Base-by-base conservation (phyloP, 768 basidiomycete species). In the Pleurotus tuoliensis region DNA sequence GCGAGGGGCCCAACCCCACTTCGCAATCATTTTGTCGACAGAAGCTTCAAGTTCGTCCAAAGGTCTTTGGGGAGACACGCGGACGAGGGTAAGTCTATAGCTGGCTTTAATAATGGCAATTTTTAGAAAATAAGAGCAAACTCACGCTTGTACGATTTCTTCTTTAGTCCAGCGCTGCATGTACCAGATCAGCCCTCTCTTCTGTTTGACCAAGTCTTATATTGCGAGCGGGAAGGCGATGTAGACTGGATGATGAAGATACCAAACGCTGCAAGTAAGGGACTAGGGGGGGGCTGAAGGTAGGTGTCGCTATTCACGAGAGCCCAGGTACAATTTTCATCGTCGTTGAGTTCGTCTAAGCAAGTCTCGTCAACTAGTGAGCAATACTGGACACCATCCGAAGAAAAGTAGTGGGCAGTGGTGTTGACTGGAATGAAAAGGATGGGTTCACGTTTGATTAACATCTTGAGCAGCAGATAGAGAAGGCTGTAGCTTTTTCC, bases 161-260 rank as follows among this genome's bases (percentile, higher is more conserved):
- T 34, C 48, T 15, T 13, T 15, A 34, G 48, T 18, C 48, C 48
- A 50, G n/a, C 30, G 22, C 7, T 6, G 4, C 13, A 30, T 22
- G 27, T 37, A 50, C 48, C 48, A 50, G 2, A 50, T n/a, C 48
- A 16, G 15, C 3, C 48, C 48, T 18, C 46, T 24, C 16, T 24
- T 18, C 25, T 47, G 22, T 13, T 22, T 12, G 25, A 50, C 48
- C 34, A 34, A 8, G n/a, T 7, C 16, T 34, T 37, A n/a, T 37
- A 50, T 50, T 34, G 25, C 13, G 13, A 37, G 15, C 30, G 27
- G 27, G 16, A 16, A 16, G 48, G 16, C 15, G 13, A 34, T 16
- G 48, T 18, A 22, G 48, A n/a, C 34, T 50, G 48, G 38, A 50
- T 37, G 25, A 50, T 50, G 34, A 50, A 50, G 46, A 47, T 24